Evolutionary conservation across 2,329 filamentous ascomycete genomes (phyloP), one percentile per base, ranked within the genome.

Genomic region (Drechmeria coniospora): DNA sequence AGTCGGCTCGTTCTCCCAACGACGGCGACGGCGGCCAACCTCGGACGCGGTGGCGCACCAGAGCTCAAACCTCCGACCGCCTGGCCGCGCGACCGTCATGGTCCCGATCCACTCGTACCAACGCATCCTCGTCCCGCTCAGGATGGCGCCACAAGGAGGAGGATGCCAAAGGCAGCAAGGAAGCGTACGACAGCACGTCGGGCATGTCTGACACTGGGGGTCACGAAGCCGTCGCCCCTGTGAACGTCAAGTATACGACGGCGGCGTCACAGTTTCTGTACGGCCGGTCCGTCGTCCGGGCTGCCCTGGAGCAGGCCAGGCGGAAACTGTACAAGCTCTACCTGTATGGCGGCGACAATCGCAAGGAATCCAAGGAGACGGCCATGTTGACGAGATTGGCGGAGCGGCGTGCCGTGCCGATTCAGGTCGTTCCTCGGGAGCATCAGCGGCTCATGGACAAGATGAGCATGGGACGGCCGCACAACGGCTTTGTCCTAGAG

Each of bases 191-290:
- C 10, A 11, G 5, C 26, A 10, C 26, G 8, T 6, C 15, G 5
- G 26, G 12, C 8, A 23, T 6, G n/a, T 12, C 22, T 8, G 21
- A 27, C 18, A 22, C 13, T 6, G 18, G 40, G 15, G 41, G 37
- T 21, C 40, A 38, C 17, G 47, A 37, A 26, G 46, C 43, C 18
- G 46, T 52, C 46, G 53, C 53, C 46, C 39, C 49, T 8, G 47
- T 55, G 43, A 52, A 44, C 1, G 36, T 57, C 33, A 50, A 53
- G 26, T 72, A 87, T 46, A 83, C 81, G 0, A 92, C 83, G 1
- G 79, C 87, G 0, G 81, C 82, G 5, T 93, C 86, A 0, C 79
- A 93, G 35, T 95, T 94, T 41, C 61, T 98, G 2, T 95, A 92
- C 46, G 90, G 90, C 5, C 70, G 68, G 24, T 80, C 79, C 2